A percentile compares a stretch with the other conserved stretches of the same genome.
These are phyloP conservation scores for Hortaea sp. DNA, from an alignment of 2,329 filamentous ascomycete genomes.

Conservation along the genomic window DNA sequence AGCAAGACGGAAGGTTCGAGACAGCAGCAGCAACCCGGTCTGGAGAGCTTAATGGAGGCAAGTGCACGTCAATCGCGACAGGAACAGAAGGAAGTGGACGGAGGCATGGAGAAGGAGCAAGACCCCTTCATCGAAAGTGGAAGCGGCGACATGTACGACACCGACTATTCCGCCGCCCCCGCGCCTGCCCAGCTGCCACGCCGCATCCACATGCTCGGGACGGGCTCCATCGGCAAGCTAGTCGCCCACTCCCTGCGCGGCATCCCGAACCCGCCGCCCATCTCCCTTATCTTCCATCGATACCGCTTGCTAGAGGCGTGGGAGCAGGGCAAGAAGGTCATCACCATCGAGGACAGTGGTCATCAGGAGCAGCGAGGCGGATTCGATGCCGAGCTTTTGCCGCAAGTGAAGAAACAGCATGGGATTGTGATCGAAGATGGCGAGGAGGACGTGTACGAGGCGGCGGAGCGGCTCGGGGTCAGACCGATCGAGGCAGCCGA, in stretches of 20 bases:
- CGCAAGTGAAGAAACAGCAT: slow-evolving; percentile 27
- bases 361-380: slow-evolving; percentile 29
- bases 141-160: neutral
- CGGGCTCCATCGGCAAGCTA: slow-evolving; percentile 72
- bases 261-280: slow-evolving; percentile 53
- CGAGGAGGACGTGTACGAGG: slow-evolving; percentile 12
- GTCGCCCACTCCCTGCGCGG: slow-evolving; percentile 63
- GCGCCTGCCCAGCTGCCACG: slow-evolving; percentile 3
- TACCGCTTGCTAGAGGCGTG: slow-evolving; percentile 35
- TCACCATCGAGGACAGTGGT: slow-evolving; percentile 35
- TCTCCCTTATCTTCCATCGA: slow-evolving; percentile 70
- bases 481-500: slow-evolving; percentile 20
- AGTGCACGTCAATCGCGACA: slow-evolving; percentile 11
- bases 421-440: slow-evolving; percentile 20
- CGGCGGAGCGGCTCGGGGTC: slow-evolving; percentile 9
- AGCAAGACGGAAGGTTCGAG: neutral
- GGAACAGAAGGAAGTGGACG: slow-evolving; percentile 12
- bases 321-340: slow-evolving; percentile 38
- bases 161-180: neutral
- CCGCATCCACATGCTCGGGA: slow-evolving; percentile 66
- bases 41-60: slow-evolving; percentile 7
- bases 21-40: neutral
- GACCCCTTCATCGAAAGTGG: neutral
- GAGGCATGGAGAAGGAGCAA: neutral
- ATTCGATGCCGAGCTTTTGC: slow-evolving; percentile 36